phyloP scores from a whole-genome alignment of 768 basidiomycete genomes.

The Lanmaoa pseudosensibilis region DNA sequence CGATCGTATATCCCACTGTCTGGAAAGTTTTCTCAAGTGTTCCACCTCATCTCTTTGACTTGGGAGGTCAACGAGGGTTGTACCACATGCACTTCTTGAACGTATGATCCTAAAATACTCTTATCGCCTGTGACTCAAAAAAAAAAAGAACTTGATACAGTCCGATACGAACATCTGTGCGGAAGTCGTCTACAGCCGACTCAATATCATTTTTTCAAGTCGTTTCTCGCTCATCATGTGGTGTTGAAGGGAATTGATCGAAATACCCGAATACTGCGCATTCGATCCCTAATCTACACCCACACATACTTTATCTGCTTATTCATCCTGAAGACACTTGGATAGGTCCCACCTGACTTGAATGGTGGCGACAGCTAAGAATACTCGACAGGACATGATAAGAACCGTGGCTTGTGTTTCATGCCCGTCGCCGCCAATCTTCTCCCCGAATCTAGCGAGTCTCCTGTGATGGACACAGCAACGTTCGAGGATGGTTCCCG shows the following conservation, averaged over 20 bases:
- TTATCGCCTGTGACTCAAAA: neutral
- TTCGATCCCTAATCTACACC: neutral
- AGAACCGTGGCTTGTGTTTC: neutral
- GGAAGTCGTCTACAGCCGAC: neutral
- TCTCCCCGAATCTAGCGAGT: neutral
- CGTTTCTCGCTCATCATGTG: neutral
- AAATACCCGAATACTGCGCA: neutral
- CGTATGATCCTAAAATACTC: neutral
- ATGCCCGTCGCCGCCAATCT: neutral
- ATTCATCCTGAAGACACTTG: neutral
- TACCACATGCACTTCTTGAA: neutral
- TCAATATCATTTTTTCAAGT: neutral
- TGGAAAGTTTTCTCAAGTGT: neutral
- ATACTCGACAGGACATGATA: neutral
- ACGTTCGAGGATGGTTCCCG: neutral
- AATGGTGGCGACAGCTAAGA: neutral
- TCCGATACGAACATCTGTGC: neutral
- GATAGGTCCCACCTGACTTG: neutral
- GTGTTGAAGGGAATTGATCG: neutral
- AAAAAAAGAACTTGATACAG: neutral
- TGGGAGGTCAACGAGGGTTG: neutral
- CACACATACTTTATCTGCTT: neutral
- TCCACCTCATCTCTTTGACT: neutral
- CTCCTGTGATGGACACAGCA: slow-evolving; percentile 1
- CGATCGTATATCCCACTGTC: neutral